Percentiles rank a stretch among this genome's conserved stretches.
These are phyloP conservation scores for Vanrija humicola DNA, from an alignment of 1,284 basidiomycete genomes.

Conservation along the genomic window DNA sequence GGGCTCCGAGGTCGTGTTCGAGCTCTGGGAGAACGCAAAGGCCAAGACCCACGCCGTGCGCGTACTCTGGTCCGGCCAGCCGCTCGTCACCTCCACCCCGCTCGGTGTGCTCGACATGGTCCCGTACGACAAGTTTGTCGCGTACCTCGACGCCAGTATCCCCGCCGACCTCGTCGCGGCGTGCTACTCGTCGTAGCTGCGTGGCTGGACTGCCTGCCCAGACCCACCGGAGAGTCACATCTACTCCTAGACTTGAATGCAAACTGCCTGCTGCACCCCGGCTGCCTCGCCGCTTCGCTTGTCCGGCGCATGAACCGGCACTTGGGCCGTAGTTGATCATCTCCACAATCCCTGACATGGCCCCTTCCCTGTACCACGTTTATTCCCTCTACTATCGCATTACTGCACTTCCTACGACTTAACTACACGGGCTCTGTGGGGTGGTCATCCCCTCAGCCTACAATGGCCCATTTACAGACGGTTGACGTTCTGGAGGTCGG, in stretches of 20 bases:
- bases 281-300: no score
- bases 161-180: slow-evolving; percentile 20
- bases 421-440: no score
- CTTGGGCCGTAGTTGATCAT: no score
- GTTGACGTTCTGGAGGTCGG: slow-evolving; percentile 76
- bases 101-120: slow-evolving; percentile 35
- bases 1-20: slow-evolving; percentile 42
- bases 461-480: slow-evolving; percentile 23
- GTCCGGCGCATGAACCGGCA: no score
- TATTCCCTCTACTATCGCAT: no score
- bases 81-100: slow-evolving; percentile 29
- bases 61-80: slow-evolving; percentile 32
- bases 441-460: background rate
- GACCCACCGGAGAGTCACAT: no score
- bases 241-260: no score
- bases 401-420: no score
- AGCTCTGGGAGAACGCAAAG: slow-evolving; percentile 23
- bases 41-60: slow-evolving; percentile 12
- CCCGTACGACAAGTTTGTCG: slow-evolving; percentile 18
- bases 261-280: no score
- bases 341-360: no score
- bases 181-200: background rate
- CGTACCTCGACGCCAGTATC: slow-evolving; percentile 24
- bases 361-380: no score
- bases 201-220: background rate